Conservation (phyloP, 306 rosid species). For the Vigna mungo region DNA sequence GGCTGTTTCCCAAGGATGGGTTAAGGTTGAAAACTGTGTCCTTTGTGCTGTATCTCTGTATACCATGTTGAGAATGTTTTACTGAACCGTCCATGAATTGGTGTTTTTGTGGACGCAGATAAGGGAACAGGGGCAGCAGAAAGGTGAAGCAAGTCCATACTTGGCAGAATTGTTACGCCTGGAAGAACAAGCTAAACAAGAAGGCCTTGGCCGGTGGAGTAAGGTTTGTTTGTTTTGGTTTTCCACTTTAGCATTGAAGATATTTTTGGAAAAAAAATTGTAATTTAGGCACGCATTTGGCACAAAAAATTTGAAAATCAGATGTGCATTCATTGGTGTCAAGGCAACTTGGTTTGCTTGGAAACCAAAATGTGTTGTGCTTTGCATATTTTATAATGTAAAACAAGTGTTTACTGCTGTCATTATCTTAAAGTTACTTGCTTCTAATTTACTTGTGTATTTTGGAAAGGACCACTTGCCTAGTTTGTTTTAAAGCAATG, state of each 20-base stretch:
- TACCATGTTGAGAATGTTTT: constrained; percentile 11
- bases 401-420: constrained; percentile 4
- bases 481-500: neutral
- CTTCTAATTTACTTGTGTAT: neutral
- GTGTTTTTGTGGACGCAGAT: constrained; percentile 61
- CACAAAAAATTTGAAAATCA: neutral
- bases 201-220: constrained; percentile 95
- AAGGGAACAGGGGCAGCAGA: constrained; percentile 89
- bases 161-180: constrained; percentile 73
- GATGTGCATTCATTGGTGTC: neutral
- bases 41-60: neutral
- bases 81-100: constrained; percentile 1
- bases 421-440: neutral
- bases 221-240: constrained; percentile 63
- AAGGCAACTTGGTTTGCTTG: constrained; percentile 33
- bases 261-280: neutral
- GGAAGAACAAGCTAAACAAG: constrained; percentile 92
- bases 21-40: constrained; percentile 65
- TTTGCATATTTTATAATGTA: constrained; percentile 13
- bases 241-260: constrained; percentile 4
- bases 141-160: constrained; percentile 91
- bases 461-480: neutral
- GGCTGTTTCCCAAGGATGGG: constrained; percentile 95
- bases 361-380: constrained; percentile 11
- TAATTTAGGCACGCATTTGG: constrained; percentile 12